These are phyloP conservation scores for Phytophthora palmivora DNA, from an alignment of 352 stramenopile species.

Conservation along the genomic window DNA sequence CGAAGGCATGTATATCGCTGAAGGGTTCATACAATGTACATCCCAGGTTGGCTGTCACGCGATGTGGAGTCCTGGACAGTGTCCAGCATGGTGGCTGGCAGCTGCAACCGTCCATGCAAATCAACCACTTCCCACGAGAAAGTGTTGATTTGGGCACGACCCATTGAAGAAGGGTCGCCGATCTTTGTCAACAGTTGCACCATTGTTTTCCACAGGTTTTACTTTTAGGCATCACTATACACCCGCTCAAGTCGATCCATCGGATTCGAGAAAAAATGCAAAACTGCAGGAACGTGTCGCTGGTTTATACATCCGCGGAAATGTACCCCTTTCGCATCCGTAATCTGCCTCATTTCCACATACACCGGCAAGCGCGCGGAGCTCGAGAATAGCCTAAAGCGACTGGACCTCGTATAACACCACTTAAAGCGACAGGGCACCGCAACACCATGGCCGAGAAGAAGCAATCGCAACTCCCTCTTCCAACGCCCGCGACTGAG, in stretches of 20 bases:
- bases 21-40: too few relatives aligned
- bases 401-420: background rate
- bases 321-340: slow-evolving; percentile 3
- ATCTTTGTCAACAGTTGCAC: slow-evolving; percentile 20
- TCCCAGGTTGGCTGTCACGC: too few relatives aligned
- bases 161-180: slow-evolving; percentile 29
- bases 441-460: slow-evolving; percentile 33
- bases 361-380: background rate
- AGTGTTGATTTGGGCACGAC: background rate
- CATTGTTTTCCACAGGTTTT: slow-evolving; percentile 10
- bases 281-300: slow-evolving; percentile 11
- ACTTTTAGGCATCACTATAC: too few relatives aligned
- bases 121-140: too few relatives aligned
- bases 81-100: too few relatives aligned
- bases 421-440: slow-evolving; percentile 9
- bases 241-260: background rate
- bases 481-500: slow-evolving; percentile 23
- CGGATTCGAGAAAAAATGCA: slow-evolving; percentile 18
- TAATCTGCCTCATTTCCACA: slow-evolving; percentile 29
- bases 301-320: slow-evolving; percentile 25
- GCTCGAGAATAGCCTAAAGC: background rate
- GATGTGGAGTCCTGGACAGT: background rate
- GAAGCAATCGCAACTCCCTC: slow-evolving; percentile 28
- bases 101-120: slow-evolving; percentile 27
- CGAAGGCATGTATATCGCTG: too few relatives aligned